Evolutionary conservation across 2,329 filamentous ascomycete genomes (phyloP).

Genomic region (Pseudofabraea citricarpa): DNA sequence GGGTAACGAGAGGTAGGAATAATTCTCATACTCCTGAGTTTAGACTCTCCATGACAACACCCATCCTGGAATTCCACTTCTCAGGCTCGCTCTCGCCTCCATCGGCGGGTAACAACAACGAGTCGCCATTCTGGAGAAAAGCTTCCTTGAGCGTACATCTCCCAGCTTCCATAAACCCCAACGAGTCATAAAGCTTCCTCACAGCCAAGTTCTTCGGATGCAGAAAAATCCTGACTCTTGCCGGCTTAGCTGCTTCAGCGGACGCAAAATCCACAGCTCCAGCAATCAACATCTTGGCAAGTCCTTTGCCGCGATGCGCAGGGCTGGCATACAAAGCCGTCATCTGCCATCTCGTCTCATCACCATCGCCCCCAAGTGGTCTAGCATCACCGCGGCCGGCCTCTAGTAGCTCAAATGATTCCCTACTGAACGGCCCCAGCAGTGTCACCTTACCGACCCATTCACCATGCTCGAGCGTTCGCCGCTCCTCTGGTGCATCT

Average conservation of each 20-base stretch:
- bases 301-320: constrained; percentile 15
- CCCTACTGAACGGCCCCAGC: constrained; percentile 21
- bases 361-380: constrained; percentile 14
- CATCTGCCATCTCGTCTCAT: constrained; percentile 24
- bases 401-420: constrained; percentile 20
- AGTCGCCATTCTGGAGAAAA: constrained; percentile 25
- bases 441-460: constrained; percentile 30
- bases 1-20: no score
- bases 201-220: constrained; percentile 23
- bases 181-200: constrained; percentile 20
- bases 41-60: constrained; percentile 19
- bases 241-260: constrained; percentile 6
- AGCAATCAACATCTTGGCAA: constrained; percentile 19
- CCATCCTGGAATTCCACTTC: constrained; percentile 16
- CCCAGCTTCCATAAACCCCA: constrained; percentile 26
- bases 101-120: constrained; percentile 23
- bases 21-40: no score
- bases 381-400: constrained; percentile 16
- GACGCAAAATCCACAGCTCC: constrained; percentile 15
- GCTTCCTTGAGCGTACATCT: constrained; percentile 27
- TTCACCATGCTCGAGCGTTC: constrained; percentile 18
- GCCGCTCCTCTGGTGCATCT: constrained; percentile 6
- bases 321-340: constrained; percentile 18
- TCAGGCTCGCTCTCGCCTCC: constrained; percentile 12
- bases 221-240: constrained; percentile 26